A percentile compares a stretch with the other conserved stretches of the same genome.
Conservation (phyloP, 192 early-diverging fungal species). For the Diversispora eburnea region DNA sequence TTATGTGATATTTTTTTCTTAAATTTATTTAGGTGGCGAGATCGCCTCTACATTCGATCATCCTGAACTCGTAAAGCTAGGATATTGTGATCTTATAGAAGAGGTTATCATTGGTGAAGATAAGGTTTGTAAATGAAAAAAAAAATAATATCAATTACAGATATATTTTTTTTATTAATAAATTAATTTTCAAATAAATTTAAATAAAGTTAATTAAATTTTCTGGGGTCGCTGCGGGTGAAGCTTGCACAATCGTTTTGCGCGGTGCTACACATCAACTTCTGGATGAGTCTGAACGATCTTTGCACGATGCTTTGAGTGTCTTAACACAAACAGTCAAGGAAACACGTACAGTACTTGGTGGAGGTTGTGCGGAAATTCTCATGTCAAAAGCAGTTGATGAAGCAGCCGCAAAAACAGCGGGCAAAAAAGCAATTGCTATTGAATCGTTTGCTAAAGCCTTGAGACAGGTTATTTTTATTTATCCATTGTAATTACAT, state of each 20-base stretch:
- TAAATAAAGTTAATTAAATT: constrained; percentile 85
- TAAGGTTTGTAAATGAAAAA: constrained; percentile 36
- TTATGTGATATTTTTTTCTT: not conserved
- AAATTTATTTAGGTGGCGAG: constrained; percentile 66
- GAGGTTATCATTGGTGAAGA: constrained; percentile 99
- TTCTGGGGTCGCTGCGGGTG: constrained; percentile 88
- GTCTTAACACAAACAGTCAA: constrained; percentile 93
- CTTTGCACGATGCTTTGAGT: constrained; percentile 93
- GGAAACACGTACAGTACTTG: constrained; percentile 90
- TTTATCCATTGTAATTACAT: too few species aligned
- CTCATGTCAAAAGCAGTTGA: constrained; percentile 98
- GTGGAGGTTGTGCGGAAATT: constrained; percentile 96
- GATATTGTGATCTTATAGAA: constrained; percentile 94
- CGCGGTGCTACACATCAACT: constrained; percentile 93
- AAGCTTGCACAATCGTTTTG: constrained; percentile 97
- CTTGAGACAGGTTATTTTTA: constrained; percentile 52
- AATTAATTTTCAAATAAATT: not conserved
- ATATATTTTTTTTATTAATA: not conserved
- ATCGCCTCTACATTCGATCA: constrained; percentile 98
- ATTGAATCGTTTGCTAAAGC: constrained; percentile 94
- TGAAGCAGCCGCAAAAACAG: constrained; percentile 81
- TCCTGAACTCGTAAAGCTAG: constrained; percentile 92
- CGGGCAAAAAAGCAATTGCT: constrained; percentile 94
- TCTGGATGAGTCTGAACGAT: constrained; percentile 96
- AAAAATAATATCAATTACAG: not conserved